Percentiles rank a stretch among this genome's conserved stretches.
phyloP scores from a whole-genome alignment of 495 filamentous ascomycete species.

The Entonaema liquescens region DNA sequence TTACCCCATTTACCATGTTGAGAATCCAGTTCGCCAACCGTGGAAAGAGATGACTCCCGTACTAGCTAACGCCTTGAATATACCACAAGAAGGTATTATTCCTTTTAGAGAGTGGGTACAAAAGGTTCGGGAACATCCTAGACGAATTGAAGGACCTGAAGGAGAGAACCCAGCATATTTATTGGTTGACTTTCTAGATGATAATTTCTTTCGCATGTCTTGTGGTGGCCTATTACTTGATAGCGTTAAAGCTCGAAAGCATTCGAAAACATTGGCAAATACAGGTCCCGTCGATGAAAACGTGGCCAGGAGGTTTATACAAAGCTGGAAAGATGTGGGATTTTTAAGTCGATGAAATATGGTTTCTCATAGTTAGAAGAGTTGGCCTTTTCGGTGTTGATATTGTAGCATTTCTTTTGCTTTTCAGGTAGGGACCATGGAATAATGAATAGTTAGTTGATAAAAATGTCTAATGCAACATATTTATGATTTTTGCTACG shows the following conservation, averaged over 20 bases:
- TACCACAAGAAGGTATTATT: conserved; percentile 38
- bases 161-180: conserved; percentile 58
- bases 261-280: conserved; percentile 53
- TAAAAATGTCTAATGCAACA: too few relatives aligned
- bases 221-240: conserved; percentile 63
- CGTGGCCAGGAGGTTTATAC: conserved; percentile 53
- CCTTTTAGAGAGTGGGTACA: conserved; percentile 37
- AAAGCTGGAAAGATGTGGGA: conserved; percentile 52
- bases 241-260: conserved; percentile 50
- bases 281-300: conserved; percentile 50
- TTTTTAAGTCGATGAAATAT: conserved; percentile 29
- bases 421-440: too few relatives aligned
- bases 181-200: conserved; percentile 61
- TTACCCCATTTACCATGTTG: conserved; percentile 62
- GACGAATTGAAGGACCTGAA: conserved; percentile 41
- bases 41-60: conserved; percentile 56
- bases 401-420: neutral
- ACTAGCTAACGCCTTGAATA: conserved; percentile 52
- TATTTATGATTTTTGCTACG: too few relatives aligned
- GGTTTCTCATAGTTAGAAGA: conserved; percentile 9
- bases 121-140: conserved; percentile 29
- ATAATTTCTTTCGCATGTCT: conserved; percentile 62
- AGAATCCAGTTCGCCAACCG: conserved; percentile 59
- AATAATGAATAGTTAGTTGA: too few relatives aligned
- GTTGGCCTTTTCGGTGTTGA: neutral